Percentiles rank a stretch among this genome's conserved stretches.
These are phyloP conservation scores for Ogataea allantospora DNA, from an alignment of 805 yeast species.

Conservation along the genomic window DNA sequence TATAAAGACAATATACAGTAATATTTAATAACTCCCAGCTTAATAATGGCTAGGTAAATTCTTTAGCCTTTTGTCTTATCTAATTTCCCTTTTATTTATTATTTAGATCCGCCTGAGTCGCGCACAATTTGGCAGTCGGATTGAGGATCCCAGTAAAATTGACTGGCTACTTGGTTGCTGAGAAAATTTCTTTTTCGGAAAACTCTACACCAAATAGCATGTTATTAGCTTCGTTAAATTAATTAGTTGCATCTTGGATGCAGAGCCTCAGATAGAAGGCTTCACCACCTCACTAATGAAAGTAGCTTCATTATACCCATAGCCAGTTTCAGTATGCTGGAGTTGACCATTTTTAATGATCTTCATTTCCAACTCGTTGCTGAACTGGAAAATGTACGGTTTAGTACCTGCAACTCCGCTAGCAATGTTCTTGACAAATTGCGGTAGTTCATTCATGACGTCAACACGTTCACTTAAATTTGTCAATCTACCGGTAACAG, in stretches of 20 bases:
- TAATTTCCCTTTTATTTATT: slow-evolving; percentile 2
- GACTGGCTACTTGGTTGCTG: slow-evolving; percentile 4
- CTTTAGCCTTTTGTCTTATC: slow-evolving; percentile 5
- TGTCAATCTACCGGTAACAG: slow-evolving; percentile 58
- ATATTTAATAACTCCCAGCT: no score
- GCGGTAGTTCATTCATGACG: slow-evolving; percentile 96
- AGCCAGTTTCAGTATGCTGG: slow-evolving; percentile 52
- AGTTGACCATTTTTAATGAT: slow-evolving; percentile 40
- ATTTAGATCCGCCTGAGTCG: slow-evolving; percentile 6
- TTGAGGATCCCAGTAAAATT: not conserved
- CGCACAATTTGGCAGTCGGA: slow-evolving; percentile 6
- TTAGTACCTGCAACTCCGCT: slow-evolving; percentile 94
- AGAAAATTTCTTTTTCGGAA: slow-evolving; percentile 2
- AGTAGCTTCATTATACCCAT: slow-evolving; percentile 76
- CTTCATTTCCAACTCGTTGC: slow-evolving; percentile 51
- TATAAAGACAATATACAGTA: no score
- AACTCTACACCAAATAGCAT: slow-evolving; percentile 2
- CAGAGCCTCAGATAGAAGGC: no score
- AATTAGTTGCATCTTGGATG: slow-evolving; percentile 3
- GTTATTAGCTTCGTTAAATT: slow-evolving; percentile 8
- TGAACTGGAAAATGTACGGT: slow-evolving; percentile 94
- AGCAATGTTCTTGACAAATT: slow-evolving; percentile 88
- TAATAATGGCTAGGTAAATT: no score
- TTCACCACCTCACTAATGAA: slow-evolving; percentile 50
- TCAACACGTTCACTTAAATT: slow-evolving; percentile 85